Evolutionary conservation across 148 eudicot species (phyloP).

Genomic region (Silene conica): DNA sequence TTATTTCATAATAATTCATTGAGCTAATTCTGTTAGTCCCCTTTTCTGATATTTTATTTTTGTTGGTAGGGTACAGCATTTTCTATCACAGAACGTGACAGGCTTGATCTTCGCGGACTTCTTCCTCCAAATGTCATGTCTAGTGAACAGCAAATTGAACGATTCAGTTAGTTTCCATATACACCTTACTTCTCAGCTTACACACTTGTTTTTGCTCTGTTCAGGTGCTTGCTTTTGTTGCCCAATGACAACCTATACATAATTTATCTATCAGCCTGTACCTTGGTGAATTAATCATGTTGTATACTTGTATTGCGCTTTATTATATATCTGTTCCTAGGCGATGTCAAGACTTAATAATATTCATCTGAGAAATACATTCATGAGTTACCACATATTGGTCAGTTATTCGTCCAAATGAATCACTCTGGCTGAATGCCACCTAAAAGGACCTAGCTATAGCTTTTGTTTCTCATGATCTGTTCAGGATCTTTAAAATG

Average conservation of each 20-base stretch:
- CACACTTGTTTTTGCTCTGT: neutral
- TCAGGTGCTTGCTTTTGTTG: neutral
- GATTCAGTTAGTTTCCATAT: slow-evolving; percentile 68
- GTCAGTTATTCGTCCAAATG: neutral
- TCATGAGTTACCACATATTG: neutral
- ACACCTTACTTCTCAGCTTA: slow-evolving; percentile 4
- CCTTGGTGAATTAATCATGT: neutral
- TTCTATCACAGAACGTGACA: slow-evolving; percentile 94
- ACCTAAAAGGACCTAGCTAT: neutral
- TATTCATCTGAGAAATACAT: neutral
- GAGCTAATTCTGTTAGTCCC: neutral
- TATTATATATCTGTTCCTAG: neutral
- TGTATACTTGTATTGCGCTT: neutral
- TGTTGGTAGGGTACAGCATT: slow-evolving; percentile 84
- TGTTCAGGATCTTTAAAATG: neutral
- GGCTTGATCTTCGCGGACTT: slow-evolving; percentile 96
- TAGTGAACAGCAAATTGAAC: slow-evolving; percentile 78
- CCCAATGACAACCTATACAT: neutral
- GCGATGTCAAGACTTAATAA: neutral
- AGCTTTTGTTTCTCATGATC: neutral
- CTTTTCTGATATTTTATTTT: slow-evolving; percentile 21
- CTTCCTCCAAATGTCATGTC: slow-evolving; percentile 95
- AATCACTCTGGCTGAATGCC: neutral
- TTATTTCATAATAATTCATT: too few species aligned
- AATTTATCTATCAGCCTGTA: neutral